A percentile compares a stretch with the other conserved stretches of the same genome.
phyloP scores from a whole-genome alignment of 768 basidiomycete genomes.

The Candolleomyces efflorescens region DNA sequence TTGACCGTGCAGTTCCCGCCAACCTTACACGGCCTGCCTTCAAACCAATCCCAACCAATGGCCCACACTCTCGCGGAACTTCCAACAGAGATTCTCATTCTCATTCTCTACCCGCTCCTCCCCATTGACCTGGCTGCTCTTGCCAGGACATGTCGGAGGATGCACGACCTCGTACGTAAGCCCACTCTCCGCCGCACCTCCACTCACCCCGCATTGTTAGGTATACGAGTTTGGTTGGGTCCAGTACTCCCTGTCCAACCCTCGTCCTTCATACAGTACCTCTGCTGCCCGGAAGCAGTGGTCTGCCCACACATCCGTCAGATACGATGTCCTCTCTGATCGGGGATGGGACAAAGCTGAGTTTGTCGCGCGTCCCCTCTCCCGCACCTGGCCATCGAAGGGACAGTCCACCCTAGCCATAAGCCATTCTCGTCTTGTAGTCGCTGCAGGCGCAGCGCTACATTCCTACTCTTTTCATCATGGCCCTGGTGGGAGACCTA shows the following conservation, averaged over 20 bases:
- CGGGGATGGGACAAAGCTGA: constrained; percentile 42
- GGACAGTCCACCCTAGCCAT: constrained; percentile 55
- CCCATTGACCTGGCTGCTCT: constrained; percentile 39
- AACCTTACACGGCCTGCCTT: too few species aligned
- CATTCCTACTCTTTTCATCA: constrained; percentile 50
- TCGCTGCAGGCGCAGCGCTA: constrained; percentile 57
- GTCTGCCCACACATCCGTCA: constrained; percentile 38
- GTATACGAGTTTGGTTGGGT: constrained; percentile 62
- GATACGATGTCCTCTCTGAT: constrained; percentile 52
- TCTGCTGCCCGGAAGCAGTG: constrained; percentile 38
- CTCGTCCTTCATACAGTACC: constrained; percentile 52
- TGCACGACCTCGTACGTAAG: constrained; percentile 42
- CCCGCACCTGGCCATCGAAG: constrained; percentile 53
- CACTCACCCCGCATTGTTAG: constrained; percentile 27
- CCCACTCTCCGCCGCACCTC: not conserved
- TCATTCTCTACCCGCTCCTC: constrained; percentile 44
- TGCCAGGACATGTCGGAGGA: constrained; percentile 32
- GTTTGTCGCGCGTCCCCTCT: constrained; percentile 64
- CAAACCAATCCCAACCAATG: not conserved
- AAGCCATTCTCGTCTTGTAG: constrained; percentile 49
- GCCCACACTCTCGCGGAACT: constrained; percentile 26
- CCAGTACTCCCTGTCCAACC: constrained; percentile 43
- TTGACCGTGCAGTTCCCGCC: too few species aligned
- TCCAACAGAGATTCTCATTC: constrained; percentile 53
- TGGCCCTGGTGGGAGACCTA: constrained; percentile 30